Base-by-base conservation (phyloP, 257 asterid species). In the Nicotiana otophora region DNA sequence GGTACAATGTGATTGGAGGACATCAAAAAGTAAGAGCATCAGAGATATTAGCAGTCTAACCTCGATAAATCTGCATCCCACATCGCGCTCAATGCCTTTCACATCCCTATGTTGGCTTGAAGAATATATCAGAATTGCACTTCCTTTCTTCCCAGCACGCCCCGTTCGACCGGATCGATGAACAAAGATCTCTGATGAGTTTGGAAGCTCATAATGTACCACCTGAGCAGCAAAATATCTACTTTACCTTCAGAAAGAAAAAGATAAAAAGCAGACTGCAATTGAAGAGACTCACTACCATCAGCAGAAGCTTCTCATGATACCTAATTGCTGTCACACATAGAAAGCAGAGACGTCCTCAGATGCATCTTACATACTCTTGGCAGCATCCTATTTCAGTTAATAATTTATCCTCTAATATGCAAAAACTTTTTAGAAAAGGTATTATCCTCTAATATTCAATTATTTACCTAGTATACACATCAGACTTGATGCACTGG, bases 181-280 rank as follows among this genome's bases (percentile, higher is more conserved):
- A 77, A 83, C 86, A 78, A 84, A 84, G 34, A 36, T 84, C 84
- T 84, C 86, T 19, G 83, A 84, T 26, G 83, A 78, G 65, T 84
- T 80, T 31, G 86, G 84, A 60, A 84, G 80, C 77, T 84, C 86
- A 69, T 77, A 84, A 70, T 84, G 99, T 83, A 96, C 80, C 84
- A 96, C 95, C 99, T 96, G 63, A 65, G 66, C 28, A 66, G 63
- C 62, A 75, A 82, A 81, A 10, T 67, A 86, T 46, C 61, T 48
- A 79, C 39, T 64, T n/a, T 46, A 79, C 3, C 74, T 79, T 31
- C 54, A 33, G 67, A 34, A 58, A 36, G 67, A 60, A n/a, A 66
- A 79, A 20, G 26, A 57, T 5, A 36, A 76, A 76, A 53, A 76
- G 46, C 63, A 26, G 72, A 58, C 68, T 61, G 36, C 60, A 36